Conservation (phyloP, 805 yeast genomes). For the Yarrowia yakushimensis region DNA sequence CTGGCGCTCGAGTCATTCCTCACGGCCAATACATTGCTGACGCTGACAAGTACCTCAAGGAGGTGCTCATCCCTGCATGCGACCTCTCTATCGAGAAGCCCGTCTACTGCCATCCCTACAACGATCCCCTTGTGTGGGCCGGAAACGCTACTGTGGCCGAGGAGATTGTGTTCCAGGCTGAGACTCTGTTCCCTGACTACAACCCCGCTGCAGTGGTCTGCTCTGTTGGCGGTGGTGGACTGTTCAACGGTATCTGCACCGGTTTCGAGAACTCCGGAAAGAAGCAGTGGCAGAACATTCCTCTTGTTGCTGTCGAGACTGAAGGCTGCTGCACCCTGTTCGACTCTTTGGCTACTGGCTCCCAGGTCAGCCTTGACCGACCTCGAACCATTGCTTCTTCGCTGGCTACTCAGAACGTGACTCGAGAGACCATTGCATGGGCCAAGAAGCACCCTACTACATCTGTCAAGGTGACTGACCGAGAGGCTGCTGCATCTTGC, state of each 20-base stretch:
- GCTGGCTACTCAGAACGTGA: constrained; percentile 58
- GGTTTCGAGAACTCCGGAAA: constrained; percentile 61
- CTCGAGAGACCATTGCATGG: constrained; percentile 48
- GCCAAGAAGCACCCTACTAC: constrained; percentile 44
- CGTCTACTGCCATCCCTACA: constrained; percentile 89
- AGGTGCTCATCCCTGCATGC: constrained; percentile 53
- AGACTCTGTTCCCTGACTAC: constrained; percentile 36
- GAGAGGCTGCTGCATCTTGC: constrained; percentile 54
- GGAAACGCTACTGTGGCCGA: constrained; percentile 93
- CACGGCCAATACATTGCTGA: constrained; percentile 76
- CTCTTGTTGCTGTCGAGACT: constrained; percentile 53
- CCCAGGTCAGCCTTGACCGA: constrained; percentile 42
- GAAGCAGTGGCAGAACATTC: constrained; percentile 37
- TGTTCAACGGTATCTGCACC: constrained; percentile 80
- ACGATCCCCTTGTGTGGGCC: constrained; percentile 88
- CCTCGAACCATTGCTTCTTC: constrained; percentile 59
- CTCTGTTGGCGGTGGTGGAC: constrained; percentile 96
- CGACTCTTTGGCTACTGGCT: constrained; percentile 48
- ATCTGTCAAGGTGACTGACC: constrained; percentile 49
- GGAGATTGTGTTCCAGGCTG: constrained; percentile 71
- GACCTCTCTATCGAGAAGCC: constrained; percentile 57
- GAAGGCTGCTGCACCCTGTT: constrained; percentile 59
- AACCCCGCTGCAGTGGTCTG: constrained; percentile 78
- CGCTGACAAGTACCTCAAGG: constrained; percentile 74
- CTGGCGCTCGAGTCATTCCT: constrained; percentile 55